These are phyloP conservation scores for Ophiocordyceps sinensis DNA, from an alignment of 2,329 filamentous ascomycete genomes.

Conservation along the genomic window DNA sequence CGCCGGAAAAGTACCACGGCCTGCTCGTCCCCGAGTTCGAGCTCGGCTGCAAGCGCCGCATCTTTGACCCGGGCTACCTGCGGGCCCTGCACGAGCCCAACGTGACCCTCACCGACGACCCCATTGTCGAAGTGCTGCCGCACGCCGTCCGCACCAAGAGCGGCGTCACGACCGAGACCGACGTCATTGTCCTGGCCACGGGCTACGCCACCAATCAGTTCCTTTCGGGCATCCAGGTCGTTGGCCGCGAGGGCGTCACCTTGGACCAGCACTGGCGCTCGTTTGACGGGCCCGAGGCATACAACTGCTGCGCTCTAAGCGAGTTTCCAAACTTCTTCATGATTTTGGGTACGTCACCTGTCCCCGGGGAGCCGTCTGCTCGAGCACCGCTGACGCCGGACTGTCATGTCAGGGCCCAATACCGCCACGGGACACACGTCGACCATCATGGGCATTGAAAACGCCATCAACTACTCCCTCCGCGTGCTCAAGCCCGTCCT, in stretches of 20 bases:
- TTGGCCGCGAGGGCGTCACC: conserved; percentile 33
- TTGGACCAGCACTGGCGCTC: conserved; percentile 41
- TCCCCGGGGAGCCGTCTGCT: neutral
- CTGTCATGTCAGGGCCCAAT: conserved; percentile 34
- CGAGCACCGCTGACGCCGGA: neutral
- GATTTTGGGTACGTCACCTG: conserved; percentile 27
- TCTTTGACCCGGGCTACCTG: conserved; percentile 44
- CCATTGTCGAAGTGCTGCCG: conserved; percentile 30
- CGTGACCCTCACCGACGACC: conserved; percentile 29
- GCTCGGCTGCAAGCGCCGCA: conserved; percentile 49
- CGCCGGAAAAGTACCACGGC: conserved; percentile 45
- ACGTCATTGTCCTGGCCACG: conserved; percentile 46
- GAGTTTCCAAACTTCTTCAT: conserved; percentile 54
- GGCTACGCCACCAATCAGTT: conserved; percentile 43
- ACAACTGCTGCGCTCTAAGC: conserved; percentile 41
- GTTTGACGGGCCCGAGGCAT: conserved; percentile 46
- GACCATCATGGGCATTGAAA: conserved; percentile 45
- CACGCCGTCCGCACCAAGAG: conserved; percentile 20
- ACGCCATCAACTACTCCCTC: conserved; percentile 44
- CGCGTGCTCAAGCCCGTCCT: conserved; percentile 39
- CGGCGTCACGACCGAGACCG: conserved; percentile 31
- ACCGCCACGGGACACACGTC: conserved; percentile 46
- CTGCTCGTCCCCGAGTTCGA: conserved; percentile 47
- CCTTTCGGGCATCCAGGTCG: conserved; percentile 36
- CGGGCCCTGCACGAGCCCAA: conserved; percentile 34